Conservation (phyloP, 2,329 filamentous ascomycete species). For the Xylariaceae sp. region DNA sequence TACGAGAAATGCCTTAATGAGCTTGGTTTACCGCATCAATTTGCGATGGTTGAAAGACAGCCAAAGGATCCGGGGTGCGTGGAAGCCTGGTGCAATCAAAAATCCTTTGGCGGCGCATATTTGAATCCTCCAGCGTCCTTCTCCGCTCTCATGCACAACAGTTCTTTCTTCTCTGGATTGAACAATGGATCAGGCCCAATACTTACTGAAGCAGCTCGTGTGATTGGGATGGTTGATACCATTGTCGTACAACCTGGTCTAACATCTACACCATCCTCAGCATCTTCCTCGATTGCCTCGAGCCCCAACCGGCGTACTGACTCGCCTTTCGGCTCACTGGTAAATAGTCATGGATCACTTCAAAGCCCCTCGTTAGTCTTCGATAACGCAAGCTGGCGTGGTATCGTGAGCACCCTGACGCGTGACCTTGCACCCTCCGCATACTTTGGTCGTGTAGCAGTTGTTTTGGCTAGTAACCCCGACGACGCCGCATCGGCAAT, state of each 20-base stretch:
- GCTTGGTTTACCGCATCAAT: constrained; percentile 82
- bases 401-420: constrained; percentile 79
- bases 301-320: constrained; percentile 47
- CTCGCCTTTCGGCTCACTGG: constrained; percentile 13
- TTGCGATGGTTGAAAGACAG: constrained; percentile 73
- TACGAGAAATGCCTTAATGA: constrained; percentile 85
- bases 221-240: constrained; percentile 81
- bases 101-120: constrained; percentile 80
- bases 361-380: constrained; percentile 65
- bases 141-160: constrained; percentile 61
- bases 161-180: constrained; percentile 53
- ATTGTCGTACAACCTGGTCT: constrained; percentile 65
- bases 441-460: constrained; percentile 73
- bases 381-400: constrained; percentile 85
- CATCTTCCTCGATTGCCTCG: constrained; percentile 51
- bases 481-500: constrained; percentile 78
- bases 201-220: constrained; percentile 74
- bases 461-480: constrained; percentile 72
- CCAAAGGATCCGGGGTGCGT: constrained; percentile 66
- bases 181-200: constrained; percentile 56
- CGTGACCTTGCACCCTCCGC: constrained; percentile 82
- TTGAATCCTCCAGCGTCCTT: constrained; percentile 72
- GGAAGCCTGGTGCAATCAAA: constrained; percentile 72
- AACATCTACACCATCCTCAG: constrained; percentile 47
- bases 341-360: constrained; percentile 40